phyloP scores from a whole-genome alignment of 208 protist genomes.

The Acanthamoeba culbertsoni region DNA sequence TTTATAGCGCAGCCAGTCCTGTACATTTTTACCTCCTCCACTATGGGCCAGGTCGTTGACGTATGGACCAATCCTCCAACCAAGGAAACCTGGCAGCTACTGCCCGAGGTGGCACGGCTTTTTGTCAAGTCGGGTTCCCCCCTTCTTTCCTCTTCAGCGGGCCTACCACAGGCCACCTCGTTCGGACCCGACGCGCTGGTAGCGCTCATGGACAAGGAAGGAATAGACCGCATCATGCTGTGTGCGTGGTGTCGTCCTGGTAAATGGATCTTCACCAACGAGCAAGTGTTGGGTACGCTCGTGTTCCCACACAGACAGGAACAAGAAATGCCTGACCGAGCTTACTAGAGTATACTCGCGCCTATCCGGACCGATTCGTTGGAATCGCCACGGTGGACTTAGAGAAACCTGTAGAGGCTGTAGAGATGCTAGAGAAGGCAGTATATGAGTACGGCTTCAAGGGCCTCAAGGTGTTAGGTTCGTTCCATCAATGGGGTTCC shows the following conservation, averaged over 20 bases:
- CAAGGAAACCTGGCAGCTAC: background rate
- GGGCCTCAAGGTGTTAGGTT: constrained; percentile 28
- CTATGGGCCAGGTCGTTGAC: background rate
- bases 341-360: background rate
- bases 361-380: background rate
- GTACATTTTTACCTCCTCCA: background rate
- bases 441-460: constrained; percentile 47
- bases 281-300: constrained; percentile 10
- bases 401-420: constrained; percentile 12
- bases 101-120: background rate
- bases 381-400: constrained; percentile 26
- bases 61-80: background rate
- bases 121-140: constrained; percentile 1
- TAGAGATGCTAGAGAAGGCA: constrained; percentile 20
- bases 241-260: constrained; percentile 37
- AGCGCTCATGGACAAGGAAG: background rate
- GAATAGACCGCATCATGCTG: constrained; percentile 26
- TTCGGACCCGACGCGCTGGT: background rate
- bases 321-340: background rate
- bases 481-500: background rate
- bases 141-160: background rate
- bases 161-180: background rate
- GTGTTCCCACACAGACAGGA: background rate
- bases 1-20: background rate
- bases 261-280: constrained; percentile 54